Evolutionary conservation across 208 protist species (phyloP), one percentile per base, ranked within the genome.

Genomic region (Crithidia expoeki): DNA sequence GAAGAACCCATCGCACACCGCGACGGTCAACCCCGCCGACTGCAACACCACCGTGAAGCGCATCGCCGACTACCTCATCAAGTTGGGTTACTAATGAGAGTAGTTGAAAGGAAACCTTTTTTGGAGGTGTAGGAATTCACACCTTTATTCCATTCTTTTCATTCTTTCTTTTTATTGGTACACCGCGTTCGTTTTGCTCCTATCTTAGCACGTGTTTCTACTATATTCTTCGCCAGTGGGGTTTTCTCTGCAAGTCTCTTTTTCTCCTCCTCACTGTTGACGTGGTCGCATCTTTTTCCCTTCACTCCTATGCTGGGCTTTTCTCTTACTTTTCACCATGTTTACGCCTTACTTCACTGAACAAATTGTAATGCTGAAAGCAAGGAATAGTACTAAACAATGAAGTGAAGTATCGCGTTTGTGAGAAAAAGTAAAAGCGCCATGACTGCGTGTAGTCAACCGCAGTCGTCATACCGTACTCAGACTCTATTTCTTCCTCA

Each of bases 1-100:
- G 36, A 79, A 81, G 52, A 79, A 79, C 47, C n/a, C 56, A 7
- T 51, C 53, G 12, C 63, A 80, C 49, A 74, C 78, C 12, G 81
- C 76, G n/a, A 64, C 70, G 6, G 91, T 94, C 27, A 96, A 96
- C 66, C 91, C 91, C 11, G 88, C 88, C 0, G 86, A 93, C 65
- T 96, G 91, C 79, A 93, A 96, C 66, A 65, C 84, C 16, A 84
- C 91, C 5, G 91, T 96, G 55, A 93, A 96, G 71, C 77, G 79
- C 67, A 91, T 96, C 49, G 91, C 86, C 10, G 83, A 93, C n/a
- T 96, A 96, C 79, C 85, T 96, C 25, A 88, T 93, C 61, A 90
- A 80, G 49, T 78, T 96, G 23, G 88, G 86, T 34, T 96, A 96
- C 68, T 96, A 85, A 47, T 6, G 23, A 9, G 49, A 36, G 0